Percentiles rank a stretch among this genome's conserved stretches.
These are phyloP conservation scores for Tricladium varicosporioides DNA, from an alignment of 2,329 filamentous ascomycete genomes.

Conservation along the genomic window DNA sequence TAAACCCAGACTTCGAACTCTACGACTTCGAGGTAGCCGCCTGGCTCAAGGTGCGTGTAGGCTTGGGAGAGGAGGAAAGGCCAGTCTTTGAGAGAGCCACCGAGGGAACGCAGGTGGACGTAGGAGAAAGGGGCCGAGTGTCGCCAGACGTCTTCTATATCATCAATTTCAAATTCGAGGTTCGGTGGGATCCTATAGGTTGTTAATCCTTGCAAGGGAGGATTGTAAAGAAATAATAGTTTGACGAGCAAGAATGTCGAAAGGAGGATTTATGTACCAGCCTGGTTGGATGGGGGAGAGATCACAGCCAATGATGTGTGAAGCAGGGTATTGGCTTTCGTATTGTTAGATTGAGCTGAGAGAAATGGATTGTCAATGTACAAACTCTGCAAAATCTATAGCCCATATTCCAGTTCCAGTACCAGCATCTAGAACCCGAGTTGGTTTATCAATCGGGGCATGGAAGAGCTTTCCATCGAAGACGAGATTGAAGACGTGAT, in stretches of 20 bases:
- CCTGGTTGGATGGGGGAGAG: constrained; percentile 29
- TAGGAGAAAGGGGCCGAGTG: constrained; percentile 29
- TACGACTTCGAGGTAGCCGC: constrained; percentile 26
- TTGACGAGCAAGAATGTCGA: too few relatives aligned
- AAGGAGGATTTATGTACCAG: constrained; percentile 18
- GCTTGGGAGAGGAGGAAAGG: constrained; percentile 20
- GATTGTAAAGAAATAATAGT: too few relatives aligned
- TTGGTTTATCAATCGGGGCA: constrained; percentile 25
- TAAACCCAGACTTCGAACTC: constrained; percentile 26
- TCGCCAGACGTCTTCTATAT: constrained; percentile 33
- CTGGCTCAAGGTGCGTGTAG: constrained; percentile 22
- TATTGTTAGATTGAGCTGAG: constrained; percentile 24
- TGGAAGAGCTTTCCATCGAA: constrained; percentile 26
- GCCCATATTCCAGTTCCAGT: constrained; percentile 24
- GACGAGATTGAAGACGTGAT: constrained; percentile 27
- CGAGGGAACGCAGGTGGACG: constrained; percentile 39
- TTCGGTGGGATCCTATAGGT: constrained; percentile 26
- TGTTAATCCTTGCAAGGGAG: too few relatives aligned
- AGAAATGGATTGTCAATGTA: constrained; percentile 5
- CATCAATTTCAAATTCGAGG: constrained; percentile 34
- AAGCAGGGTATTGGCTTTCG: constrained; percentile 20
- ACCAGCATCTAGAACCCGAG: constrained; percentile 25
- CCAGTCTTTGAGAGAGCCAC: constrained; percentile 36
- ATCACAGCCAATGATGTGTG: constrained; percentile 26
- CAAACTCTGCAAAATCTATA: constrained; percentile 21